Conservation (phyloP, 2,329 filamentous ascomycete species). For the Torrubiellomyces zombiae region DNA sequence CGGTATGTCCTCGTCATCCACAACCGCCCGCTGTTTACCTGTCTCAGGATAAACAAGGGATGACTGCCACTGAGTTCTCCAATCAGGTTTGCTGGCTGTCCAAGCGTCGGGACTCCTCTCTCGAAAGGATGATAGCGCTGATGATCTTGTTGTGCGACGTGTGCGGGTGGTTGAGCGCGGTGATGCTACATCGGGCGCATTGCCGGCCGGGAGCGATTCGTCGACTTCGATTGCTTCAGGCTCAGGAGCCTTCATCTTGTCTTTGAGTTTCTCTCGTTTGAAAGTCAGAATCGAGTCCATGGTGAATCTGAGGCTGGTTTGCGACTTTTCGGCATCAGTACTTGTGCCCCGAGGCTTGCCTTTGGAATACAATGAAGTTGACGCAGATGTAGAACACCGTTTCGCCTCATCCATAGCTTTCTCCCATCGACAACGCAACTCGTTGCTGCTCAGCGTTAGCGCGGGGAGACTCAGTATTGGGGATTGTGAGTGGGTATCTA, state of each 20-base stretch:
- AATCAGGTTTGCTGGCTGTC: conserved; percentile 32
- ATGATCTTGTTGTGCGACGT: conserved; percentile 11
- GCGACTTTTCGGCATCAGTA: background rate
- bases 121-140: conserved; percentile 4
- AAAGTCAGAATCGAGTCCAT: background rate
- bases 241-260: conserved; percentile 2
- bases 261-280: background rate
- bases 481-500: background rate
- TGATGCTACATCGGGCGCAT: background rate
- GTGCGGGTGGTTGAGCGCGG: conserved; percentile 6
- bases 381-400: background rate
- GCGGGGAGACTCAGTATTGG: too few relatives aligned
- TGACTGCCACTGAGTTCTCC: conserved; percentile 35
- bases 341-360: background rate
- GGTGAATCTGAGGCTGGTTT: background rate
- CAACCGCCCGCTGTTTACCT: conserved; percentile 44
- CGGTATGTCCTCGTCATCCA: conserved; percentile 56
- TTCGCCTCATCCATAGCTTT: conserved; percentile 3
- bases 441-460: too few relatives aligned
- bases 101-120: conserved; percentile 19
- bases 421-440: conserved; percentile 1
- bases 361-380: background rate
- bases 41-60: conserved; percentile 44
- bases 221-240: background rate
- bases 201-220: too few relatives aligned